Evolutionary conservation across 2,329 filamentous ascomycete genomes (phyloP).

Genomic region (Colletotrichum tropicale): DNA sequence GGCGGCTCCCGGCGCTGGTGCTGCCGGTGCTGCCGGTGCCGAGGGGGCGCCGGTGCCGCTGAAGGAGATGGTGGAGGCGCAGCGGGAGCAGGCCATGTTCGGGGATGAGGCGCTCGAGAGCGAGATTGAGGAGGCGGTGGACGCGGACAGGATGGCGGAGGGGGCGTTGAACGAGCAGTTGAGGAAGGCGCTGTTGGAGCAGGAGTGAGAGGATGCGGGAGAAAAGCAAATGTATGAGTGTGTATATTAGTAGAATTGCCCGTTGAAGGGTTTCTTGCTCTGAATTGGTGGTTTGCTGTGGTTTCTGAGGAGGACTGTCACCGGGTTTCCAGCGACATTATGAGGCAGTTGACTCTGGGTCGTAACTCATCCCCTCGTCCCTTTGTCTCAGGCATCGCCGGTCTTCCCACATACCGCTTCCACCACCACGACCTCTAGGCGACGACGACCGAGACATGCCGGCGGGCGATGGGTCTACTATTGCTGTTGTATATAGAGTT

Average conservation of each 20-base stretch:
- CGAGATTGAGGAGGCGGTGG: background rate
- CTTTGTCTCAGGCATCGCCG: background rate
- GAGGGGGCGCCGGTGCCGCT: conserved; percentile 37
- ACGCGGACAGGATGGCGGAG: background rate
- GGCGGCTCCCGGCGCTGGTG: conserved; percentile 34
- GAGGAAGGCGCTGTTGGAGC: background rate
- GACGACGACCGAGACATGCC: no score
- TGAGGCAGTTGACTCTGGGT: background rate
- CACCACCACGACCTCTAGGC: no score
- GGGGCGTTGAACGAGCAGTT: background rate
- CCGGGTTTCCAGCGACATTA: no score
- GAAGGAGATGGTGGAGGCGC: conserved; percentile 30
- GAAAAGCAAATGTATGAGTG: background rate
- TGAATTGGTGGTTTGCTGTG: background rate
- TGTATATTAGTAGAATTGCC: background rate
- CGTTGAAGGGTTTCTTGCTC: background rate
- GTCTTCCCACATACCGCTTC: no score
- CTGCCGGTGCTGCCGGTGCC: conserved; percentile 28
- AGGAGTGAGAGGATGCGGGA: background rate
- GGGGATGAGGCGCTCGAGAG: background rate
- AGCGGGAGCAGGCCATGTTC: background rate
- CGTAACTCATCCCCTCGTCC: no score
- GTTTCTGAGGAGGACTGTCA: no score
- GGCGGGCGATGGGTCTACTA: no score
- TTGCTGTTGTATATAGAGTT: background rate